Conservation (phyloP, 2,329 filamentous ascomycete species). For the Ophiostoma pallidulum region DNA sequence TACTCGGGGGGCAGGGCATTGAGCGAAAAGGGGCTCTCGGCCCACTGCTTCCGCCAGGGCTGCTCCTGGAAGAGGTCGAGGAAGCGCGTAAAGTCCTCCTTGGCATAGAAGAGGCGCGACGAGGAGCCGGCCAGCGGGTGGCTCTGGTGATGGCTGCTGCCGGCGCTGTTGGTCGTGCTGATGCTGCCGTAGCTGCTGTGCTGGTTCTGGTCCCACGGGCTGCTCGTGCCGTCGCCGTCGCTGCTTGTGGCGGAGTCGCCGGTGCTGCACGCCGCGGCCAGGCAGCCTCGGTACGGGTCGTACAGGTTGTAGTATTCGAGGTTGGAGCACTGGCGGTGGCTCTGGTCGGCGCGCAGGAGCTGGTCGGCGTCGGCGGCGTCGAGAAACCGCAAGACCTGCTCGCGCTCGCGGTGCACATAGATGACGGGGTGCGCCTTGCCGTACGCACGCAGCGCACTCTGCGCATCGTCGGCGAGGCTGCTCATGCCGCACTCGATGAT, state of each 20-base stretch:
- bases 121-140: slow-evolving; percentile 33
- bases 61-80: slow-evolving; percentile 48
- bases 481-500: slow-evolving; percentile 62
- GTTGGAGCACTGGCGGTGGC: slow-evolving; percentile 56
- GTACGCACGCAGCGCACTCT: slow-evolving; percentile 48
- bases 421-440: slow-evolving; percentile 58
- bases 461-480: slow-evolving; percentile 51
- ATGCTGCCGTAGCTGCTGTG: background rate
- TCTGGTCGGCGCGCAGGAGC: slow-evolving; percentile 44
- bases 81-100: slow-evolving; percentile 51
- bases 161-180: background rate
- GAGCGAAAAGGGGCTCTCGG: slow-evolving; percentile 52
- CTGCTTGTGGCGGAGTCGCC: background rate
- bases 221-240: slow-evolving; percentile 16
- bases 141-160: background rate
- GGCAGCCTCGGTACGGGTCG: slow-evolving; percentile 29
- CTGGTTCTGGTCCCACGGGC: background rate
- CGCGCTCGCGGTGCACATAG: slow-evolving; percentile 56
- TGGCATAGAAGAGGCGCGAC: slow-evolving; percentile 48
- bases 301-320: slow-evolving; percentile 64
- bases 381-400: slow-evolving; percentile 51
- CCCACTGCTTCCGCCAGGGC: slow-evolving; percentile 39
- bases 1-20: slow-evolving; percentile 49
- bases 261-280: slow-evolving; percentile 18
- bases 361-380: slow-evolving; percentile 43